Conservation (phyloP, 768 basidiomycete species). For the Tulasnella sp. region DNA sequence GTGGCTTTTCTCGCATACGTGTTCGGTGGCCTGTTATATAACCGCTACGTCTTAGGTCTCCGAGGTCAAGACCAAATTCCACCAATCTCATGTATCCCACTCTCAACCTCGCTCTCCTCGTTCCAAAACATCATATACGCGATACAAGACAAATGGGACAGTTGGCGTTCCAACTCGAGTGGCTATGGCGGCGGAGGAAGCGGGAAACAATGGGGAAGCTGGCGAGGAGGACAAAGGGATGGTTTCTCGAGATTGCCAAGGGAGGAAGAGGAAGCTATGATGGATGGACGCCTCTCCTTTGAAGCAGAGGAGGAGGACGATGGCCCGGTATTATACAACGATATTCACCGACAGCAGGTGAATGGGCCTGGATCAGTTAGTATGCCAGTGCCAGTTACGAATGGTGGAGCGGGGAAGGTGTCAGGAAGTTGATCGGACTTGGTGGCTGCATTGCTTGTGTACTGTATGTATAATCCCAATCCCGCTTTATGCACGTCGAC, state of each 20-base stretch:
- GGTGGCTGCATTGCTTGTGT: too few relatives aligned
- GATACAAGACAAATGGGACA: constrained; percentile 1
- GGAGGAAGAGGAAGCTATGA: constrained; percentile 16
- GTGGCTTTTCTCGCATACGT: constrained; percentile 54
- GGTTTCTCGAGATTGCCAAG: background rate
- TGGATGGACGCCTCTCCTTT: constrained; percentile 5
- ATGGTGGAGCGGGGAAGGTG: too few relatives aligned
- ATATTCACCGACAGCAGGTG: constrained; percentile 3
- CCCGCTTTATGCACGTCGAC: too few relatives aligned
- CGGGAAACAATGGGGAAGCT: constrained; percentile 14
- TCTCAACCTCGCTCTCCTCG: constrained; percentile 19
- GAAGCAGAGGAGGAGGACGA: constrained; percentile 16
- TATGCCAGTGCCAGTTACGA: too few relatives aligned
- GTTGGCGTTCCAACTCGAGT: background rate
- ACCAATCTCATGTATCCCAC: constrained; percentile 20
- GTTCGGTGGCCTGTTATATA: constrained; percentile 61
- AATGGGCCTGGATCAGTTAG: too few relatives aligned
- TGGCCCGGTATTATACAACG: constrained; percentile 3
- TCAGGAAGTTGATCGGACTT: too few relatives aligned
- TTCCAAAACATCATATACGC: constrained; percentile 2
- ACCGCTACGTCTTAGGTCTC: constrained; percentile 61
- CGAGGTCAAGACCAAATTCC: constrained; percentile 68
- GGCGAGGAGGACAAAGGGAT: constrained; percentile 4
- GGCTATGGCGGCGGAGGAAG: constrained; percentile 5
- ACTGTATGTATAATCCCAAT: too few relatives aligned